Conservation (phyloP, 768 basidiomycete genomes). For the Ramaria sp. region DNA sequence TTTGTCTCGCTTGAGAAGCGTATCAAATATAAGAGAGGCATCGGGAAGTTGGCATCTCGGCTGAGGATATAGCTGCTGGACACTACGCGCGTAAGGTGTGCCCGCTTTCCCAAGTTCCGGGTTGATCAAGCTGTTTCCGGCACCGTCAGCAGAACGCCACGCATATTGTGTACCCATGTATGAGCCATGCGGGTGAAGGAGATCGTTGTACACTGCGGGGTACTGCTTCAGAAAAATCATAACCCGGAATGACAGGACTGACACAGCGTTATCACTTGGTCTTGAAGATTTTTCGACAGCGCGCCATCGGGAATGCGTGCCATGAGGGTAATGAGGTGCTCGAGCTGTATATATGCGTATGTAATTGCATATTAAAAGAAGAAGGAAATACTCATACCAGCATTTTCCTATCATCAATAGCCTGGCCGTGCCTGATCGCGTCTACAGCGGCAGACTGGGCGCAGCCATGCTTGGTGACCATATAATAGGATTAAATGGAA, state of each 20-base stretch:
- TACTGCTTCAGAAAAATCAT: too few species aligned
- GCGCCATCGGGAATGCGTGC: too few species aligned
- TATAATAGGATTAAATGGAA: neutral
- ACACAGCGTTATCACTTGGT: too few species aligned
- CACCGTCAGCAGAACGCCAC: conserved; percentile 50
- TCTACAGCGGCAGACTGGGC: conserved; percentile 40
- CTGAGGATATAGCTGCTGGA: conserved; percentile 32
- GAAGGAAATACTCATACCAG: conserved; percentile 38
- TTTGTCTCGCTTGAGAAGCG: conserved; percentile 24
- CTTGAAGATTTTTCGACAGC: too few species aligned
- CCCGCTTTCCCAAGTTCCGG: conserved; percentile 51
- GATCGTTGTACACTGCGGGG: neutral
- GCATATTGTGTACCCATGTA: conserved; percentile 31
- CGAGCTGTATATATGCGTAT: conserved; percentile 38
- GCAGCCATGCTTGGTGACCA: neutral
- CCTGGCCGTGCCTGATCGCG: conserved; percentile 42
- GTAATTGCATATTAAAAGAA: neutral
- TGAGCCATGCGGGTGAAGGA: conserved; percentile 22
- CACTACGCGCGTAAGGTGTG: conserved; percentile 49
- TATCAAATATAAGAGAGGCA: conserved; percentile 28
- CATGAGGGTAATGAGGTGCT: conserved; percentile 41
- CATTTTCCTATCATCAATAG: conserved; percentile 64
- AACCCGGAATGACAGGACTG: too few species aligned
- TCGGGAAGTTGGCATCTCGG: conserved; percentile 40
- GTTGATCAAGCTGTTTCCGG: conserved; percentile 43